These are phyloP conservation scores for Monosporascus sp. DNA, from an alignment of 2,329 filamentous ascomycete species.

Conservation along the genomic window DNA sequence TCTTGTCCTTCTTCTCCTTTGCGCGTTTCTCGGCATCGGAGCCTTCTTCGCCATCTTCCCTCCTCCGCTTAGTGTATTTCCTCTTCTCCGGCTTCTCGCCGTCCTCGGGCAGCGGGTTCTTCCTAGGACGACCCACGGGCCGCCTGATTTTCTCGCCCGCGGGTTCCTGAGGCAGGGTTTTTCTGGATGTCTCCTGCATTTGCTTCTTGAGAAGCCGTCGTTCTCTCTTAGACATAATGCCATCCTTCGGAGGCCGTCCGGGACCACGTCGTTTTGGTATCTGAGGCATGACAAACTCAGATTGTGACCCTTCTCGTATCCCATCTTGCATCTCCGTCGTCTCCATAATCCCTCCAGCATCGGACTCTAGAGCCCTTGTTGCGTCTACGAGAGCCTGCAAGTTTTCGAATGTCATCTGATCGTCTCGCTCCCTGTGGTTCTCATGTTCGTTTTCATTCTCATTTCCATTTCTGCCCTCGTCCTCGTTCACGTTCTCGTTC, in stretches of 20 bases:
- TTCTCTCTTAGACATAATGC: slow-evolving; percentile 76
- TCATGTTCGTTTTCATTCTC: slow-evolving; percentile 13
- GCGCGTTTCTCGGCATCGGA: slow-evolving; percentile 51
- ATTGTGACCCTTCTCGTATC: slow-evolving; percentile 3
- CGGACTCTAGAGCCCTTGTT: background rate
- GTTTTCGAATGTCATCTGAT: background rate
- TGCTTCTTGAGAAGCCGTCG: slow-evolving; percentile 59
- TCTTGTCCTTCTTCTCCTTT: slow-evolving; percentile 56
- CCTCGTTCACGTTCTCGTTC: slow-evolving; percentile 27
- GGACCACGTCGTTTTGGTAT: slow-evolving; percentile 67
- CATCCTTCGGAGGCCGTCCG: slow-evolving; percentile 76
- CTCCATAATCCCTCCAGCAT: slow-evolving; percentile 2
- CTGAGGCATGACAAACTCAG: slow-evolving; percentile 32
- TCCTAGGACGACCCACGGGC: slow-evolving; percentile 60
- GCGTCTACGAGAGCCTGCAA: background rate
- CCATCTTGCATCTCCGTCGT: slow-evolving; percentile 7
- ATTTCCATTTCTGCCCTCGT: slow-evolving; percentile 18
- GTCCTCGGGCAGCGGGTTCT: slow-evolving; percentile 56
- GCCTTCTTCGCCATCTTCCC: slow-evolving; percentile 50
- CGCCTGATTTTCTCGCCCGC: slow-evolving; percentile 51
- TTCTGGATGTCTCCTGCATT: slow-evolving; percentile 45
- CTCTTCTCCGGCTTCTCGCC: slow-evolving; percentile 55
- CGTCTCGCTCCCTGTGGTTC: slow-evolving; percentile 12
- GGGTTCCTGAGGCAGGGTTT: slow-evolving; percentile 42
- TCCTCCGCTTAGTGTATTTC: slow-evolving; percentile 60